These are phyloP conservation scores for Fusarium tupiense DNA, from an alignment of 2,329 filamentous ascomycete species.

Conservation along the genomic window DNA sequence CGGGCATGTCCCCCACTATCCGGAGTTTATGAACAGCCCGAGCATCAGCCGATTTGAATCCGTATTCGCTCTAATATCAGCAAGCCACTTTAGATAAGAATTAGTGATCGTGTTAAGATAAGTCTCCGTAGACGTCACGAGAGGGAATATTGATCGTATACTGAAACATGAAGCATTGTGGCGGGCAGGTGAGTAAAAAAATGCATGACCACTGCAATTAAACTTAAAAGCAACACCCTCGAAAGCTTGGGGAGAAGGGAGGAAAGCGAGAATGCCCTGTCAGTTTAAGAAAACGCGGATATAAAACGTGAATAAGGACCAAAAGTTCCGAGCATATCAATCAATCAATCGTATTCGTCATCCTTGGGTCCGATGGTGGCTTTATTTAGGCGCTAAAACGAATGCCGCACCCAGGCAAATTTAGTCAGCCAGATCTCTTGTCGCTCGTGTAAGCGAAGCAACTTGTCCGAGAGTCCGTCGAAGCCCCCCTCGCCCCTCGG, in stretches of 20 bases:
- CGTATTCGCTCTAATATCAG: constrained; percentile 21
- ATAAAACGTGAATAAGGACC: constrained; percentile 10
- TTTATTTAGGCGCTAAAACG: constrained; percentile 28
- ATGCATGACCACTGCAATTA: neutral
- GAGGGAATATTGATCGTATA: neutral
- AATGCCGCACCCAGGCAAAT: constrained; percentile 1
- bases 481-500: neutral
- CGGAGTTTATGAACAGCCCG: constrained; percentile 27
- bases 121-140: neutral
- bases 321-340: neutral
- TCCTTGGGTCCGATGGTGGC: constrained; percentile 16
- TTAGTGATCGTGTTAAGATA: neutral
- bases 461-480: constrained; percentile 14
- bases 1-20: constrained; percentile 21
- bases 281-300: neutral
- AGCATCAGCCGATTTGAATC: constrained; percentile 34
- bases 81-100: constrained; percentile 7
- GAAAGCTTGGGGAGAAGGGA: neutral
- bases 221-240: neutral
- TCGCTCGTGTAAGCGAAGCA: constrained; percentile 32
- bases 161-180: neutral
- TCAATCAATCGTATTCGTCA: constrained; percentile 32
- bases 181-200: neutral
- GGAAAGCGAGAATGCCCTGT: neutral
- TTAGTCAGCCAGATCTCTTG: constrained; percentile 24